Conservation (phyloP, 768 basidiomycete species). For the Pleurotus cornucopiae region DNA sequence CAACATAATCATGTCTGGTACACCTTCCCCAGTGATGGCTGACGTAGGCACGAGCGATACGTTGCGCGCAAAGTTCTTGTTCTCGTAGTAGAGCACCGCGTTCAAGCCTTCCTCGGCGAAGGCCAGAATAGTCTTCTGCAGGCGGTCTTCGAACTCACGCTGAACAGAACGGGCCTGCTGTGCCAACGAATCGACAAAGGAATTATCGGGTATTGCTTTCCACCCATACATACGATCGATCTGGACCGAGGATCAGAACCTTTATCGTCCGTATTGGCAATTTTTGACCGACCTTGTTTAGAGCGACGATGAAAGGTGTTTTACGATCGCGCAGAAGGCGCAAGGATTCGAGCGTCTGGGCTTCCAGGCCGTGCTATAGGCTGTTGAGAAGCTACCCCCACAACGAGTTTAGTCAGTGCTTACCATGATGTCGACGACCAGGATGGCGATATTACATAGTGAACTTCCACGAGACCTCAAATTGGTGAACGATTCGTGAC, state of each 20-base stretch:
- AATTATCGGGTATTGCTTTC: constrained; percentile 86
- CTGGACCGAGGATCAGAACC: constrained; percentile 31
- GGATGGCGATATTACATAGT: constrained; percentile 96
- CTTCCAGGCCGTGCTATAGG: constrained; percentile 88
- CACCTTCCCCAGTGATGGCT: constrained; percentile 95
- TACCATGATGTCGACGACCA: constrained; percentile 98
- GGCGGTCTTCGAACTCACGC: constrained; percentile 90
- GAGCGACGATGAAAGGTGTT: constrained; percentile 97
- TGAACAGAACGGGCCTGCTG: constrained; percentile 77
- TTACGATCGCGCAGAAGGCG: constrained; percentile 88
- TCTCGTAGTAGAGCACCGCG: constrained; percentile 93
- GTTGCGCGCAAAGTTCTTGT: constrained; percentile 90
- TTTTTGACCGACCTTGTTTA: constrained; percentile 73
- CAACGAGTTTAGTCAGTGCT: constrained; percentile 12
- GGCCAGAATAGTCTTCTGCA: constrained; percentile 79
- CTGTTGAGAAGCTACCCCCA: constrained; percentile 6
- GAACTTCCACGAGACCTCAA: constrained; percentile 93
- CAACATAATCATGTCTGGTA: constrained; percentile 99
- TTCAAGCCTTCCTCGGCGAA: constrained; percentile 99
- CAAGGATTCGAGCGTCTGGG: constrained; percentile 95
- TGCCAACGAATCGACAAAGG: constrained; percentile 86
- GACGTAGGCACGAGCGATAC: constrained; percentile 98
- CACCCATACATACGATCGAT: constrained; percentile 98
- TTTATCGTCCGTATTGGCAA: constrained; percentile 1
- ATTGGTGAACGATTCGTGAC: constrained; percentile 99